Percentiles rank a stretch among this genome's conserved stretches.
These are phyloP conservation scores for Diaporthe destruens DNA, from an alignment of 2,329 filamentous ascomycete genomes.

Conservation along the genomic window DNA sequence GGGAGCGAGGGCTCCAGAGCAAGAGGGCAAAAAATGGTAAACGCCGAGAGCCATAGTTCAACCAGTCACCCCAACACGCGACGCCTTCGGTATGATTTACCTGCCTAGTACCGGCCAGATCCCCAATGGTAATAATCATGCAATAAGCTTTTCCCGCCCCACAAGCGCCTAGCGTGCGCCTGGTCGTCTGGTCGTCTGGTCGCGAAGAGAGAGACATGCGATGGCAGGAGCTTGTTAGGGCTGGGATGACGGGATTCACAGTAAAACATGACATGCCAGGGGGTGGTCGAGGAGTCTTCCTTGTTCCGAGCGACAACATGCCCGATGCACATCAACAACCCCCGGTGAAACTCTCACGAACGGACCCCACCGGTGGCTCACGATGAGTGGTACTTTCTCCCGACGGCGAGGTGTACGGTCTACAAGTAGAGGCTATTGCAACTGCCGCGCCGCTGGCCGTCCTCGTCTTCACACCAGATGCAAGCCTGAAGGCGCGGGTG, in stretches of 20 bases:
- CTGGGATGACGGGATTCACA: conserved; percentile 18
- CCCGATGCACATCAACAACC: conserved; percentile 9
- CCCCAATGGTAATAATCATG: conserved; percentile 30
- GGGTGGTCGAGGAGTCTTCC: conserved; percentile 3
- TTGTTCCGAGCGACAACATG: conserved; percentile 19
- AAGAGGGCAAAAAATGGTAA: background rate
- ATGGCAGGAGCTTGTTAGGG: conserved; percentile 21
- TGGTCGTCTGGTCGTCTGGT: background rate
- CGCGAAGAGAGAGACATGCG: background rate
- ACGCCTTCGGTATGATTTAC: conserved; percentile 33
- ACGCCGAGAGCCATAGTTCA: conserved; percentile 3
- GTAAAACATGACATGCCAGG: conserved; percentile 22
- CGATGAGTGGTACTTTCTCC: background rate
- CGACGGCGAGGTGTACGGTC: background rate
- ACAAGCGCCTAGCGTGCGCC: conserved; percentile 8
- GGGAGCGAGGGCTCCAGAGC: conserved; percentile 24
- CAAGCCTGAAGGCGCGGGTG: conserved; percentile 6
- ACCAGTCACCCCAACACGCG: conserved; percentile 13
- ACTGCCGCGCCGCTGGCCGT: background rate
- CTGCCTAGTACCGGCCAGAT: conserved; percentile 23
- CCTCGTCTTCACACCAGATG: background rate
- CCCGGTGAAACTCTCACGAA: background rate
- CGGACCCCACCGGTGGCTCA: background rate
- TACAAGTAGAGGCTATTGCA: background rate
- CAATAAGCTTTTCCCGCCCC: conserved; percentile 27